Evolutionary conservation across 345 rosid genomes (phyloP).

Genomic region (Syzygium aromaticum): DNA sequence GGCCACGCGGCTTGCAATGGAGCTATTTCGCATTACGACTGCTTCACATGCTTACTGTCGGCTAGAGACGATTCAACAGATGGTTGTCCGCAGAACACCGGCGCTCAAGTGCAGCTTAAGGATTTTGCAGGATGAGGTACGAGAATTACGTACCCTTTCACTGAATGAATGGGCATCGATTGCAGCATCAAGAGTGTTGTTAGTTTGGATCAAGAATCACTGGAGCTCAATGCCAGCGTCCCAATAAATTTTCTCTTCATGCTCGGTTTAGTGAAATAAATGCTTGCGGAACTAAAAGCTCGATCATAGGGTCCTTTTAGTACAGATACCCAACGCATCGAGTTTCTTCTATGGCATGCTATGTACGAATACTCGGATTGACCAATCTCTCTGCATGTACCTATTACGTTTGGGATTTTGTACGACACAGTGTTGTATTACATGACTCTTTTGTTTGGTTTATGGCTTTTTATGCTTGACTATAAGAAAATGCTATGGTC

Average conservation of each 20-base stretch:
- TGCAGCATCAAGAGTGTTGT: not conserved
- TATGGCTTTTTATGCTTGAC: not conserved
- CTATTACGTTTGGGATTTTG: not conserved
- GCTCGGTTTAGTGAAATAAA: accelerated
- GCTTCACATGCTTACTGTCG: not conserved
- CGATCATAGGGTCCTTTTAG: not conserved
- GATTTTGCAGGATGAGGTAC: not conserved
- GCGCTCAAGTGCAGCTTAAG: not conserved
- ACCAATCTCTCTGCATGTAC: not conserved
- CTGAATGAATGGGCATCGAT: not conserved
- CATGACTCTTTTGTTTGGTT: not conserved
- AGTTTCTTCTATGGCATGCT: too few relatives aligned
- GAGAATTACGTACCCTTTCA: not conserved
- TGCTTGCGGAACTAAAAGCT: not conserved
- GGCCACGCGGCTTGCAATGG: not conserved
- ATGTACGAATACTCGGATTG: not conserved
- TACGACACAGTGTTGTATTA: not conserved
- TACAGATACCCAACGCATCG: not conserved
- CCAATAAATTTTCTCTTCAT: not conserved
- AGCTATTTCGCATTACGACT: not conserved
- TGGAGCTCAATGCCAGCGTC: too few relatives aligned
- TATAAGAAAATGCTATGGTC: not conserved
- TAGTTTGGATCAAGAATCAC: not conserved
- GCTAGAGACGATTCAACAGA: not conserved
- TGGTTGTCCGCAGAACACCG: not conserved